A percentile compares a stretch with the other conserved stretches of the same genome.
Evolutionary conservation across 352 stramenopile genomes (phyloP).

Genomic region (Phytophthora foliorum): DNA sequence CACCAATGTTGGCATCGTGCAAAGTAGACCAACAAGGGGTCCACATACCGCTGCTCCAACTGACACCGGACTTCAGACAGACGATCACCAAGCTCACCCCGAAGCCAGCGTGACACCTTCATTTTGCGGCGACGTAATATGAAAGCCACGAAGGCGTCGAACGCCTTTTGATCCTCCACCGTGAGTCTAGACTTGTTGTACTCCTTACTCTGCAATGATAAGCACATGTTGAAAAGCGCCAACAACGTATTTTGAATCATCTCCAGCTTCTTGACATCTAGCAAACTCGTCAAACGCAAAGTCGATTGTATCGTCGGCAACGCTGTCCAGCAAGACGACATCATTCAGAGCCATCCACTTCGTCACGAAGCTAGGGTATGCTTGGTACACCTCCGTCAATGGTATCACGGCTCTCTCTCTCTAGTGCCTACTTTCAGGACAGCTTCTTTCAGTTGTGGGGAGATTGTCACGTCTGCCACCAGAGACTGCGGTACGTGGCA

Average conservation of each 20-base stretch:
- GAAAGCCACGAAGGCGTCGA: slow-evolving; percentile 40
- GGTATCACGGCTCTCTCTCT: slow-evolving; percentile 24
- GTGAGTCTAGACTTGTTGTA: slow-evolving; percentile 13
- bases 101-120: slow-evolving; percentile 33
- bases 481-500: slow-evolving; percentile 24
- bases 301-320: slow-evolving; percentile 54
- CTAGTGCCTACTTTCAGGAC: slow-evolving; percentile 20
- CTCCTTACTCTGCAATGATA: slow-evolving; percentile 5
- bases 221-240: slow-evolving; percentile 5
- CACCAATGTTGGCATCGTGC: slow-evolving; percentile 60
- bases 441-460: slow-evolving; percentile 38
- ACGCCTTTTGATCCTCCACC: slow-evolving; percentile 22
- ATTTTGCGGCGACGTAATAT: slow-evolving; percentile 36
- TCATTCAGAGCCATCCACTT: slow-evolving; percentile 42
- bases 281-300: slow-evolving; percentile 39
- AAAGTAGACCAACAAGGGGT: slow-evolving; percentile 33
- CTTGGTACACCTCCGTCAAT: slow-evolving; percentile 40
- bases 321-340: slow-evolving; percentile 29
- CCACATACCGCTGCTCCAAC: slow-evolving; percentile 15
- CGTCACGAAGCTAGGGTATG: slow-evolving; percentile 27
- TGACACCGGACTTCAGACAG: slow-evolving; percentile 27
- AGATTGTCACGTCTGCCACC: slow-evolving; percentile 16
- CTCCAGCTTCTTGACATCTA: not conserved
- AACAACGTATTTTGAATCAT: slow-evolving; percentile 15
- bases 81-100: slow-evolving; percentile 13